Evolutionary conservation across 108 stramenopile genomes (phyloP).

Genomic region (Nitzschia sp.): DNA sequence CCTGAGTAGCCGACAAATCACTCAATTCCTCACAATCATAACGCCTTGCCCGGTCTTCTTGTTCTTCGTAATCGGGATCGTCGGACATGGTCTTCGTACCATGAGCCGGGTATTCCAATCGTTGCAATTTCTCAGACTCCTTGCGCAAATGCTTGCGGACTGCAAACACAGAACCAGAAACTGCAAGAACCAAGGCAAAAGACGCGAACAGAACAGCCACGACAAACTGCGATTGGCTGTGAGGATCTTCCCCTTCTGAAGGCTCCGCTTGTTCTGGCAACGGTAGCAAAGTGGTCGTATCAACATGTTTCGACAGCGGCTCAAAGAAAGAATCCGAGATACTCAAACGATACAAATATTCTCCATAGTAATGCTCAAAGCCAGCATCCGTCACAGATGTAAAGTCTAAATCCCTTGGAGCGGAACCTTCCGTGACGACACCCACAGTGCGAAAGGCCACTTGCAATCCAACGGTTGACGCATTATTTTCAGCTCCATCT

Average conservation of each 20-base stretch:
- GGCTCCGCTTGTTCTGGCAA: not conserved
- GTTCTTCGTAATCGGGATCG: conserved; percentile 8
- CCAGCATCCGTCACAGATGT: conserved; percentile 5
- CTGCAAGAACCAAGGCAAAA: conserved; percentile 24
- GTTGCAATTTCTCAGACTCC: conserved; percentile 1
- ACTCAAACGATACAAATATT: conserved; percentile 25
- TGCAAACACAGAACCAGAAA: conserved; percentile 20
- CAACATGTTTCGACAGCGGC: conserved; percentile 16
- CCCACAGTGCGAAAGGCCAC: conserved; percentile 16
- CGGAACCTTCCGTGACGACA: conserved; percentile 29
- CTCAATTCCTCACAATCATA: not conserved
- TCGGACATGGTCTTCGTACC: conserved; percentile 24
- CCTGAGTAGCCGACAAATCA: not conserved
- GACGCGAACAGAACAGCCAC: conserved; percentile 29
- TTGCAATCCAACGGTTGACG: conserved; percentile 11
- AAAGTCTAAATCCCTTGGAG: conserved; percentile 26
- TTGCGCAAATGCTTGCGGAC: conserved; percentile 29
- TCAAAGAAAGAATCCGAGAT: conserved; percentile 18
- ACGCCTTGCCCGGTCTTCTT: conserved; percentile 22
- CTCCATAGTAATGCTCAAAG: conserved; percentile 29
- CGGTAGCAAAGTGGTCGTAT: conserved; percentile 10
- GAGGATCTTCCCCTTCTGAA: not conserved
- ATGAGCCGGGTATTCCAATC: conserved; percentile 13
- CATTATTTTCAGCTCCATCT: not conserved
- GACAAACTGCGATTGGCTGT: conserved; percentile 24